Evolutionary conservation across 192 early-diverging fungal genomes (phyloP).

Genomic region (Geranomyces michiganensis): DNA sequence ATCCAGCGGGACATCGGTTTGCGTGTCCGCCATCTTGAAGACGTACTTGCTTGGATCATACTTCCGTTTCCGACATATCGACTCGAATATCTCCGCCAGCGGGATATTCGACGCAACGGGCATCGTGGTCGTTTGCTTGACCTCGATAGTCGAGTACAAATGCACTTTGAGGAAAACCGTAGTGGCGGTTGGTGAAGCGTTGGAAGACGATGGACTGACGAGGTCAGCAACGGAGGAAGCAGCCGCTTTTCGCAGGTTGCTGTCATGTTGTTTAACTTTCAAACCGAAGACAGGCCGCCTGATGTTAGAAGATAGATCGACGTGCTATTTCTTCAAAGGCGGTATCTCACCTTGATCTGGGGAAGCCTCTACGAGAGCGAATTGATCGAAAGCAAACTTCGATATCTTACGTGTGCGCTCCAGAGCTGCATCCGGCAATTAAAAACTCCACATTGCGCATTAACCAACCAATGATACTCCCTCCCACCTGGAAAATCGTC

Average conservation of each 20-base stretch:
- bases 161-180: constrained; percentile 61
- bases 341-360: constrained; percentile 64
- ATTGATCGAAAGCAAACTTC: constrained; percentile 85
- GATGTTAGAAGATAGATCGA: not conserved
- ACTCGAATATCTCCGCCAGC: constrained; percentile 78
- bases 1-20: constrained; percentile 76
- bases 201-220: not conserved
- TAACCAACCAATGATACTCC: not conserved
- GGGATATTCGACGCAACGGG: constrained; percentile 71
- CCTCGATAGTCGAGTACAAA: constrained; percentile 71
- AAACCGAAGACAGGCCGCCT: too few species aligned
- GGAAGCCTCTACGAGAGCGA: constrained; percentile 83
- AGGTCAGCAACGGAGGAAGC: constrained; percentile 12
- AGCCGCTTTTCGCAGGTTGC: constrained; percentile 21
- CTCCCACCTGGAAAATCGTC: constrained; percentile 88
- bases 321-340: not conserved
- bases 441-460: not conserved
- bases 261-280: constrained; percentile 41
- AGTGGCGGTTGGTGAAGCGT: constrained; percentile 1
- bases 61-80: constrained; percentile 86
- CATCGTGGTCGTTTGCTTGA: constrained; percentile 90
- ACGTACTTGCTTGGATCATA: constrained; percentile 85
- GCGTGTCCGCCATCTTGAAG: constrained; percentile 77
- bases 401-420: constrained; percentile 86
- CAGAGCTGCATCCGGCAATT: constrained; percentile 61